These are phyloP conservation scores for Rhynchosporium secalis DNA, from an alignment of 2,329 filamentous ascomycete species.

Conservation along the genomic window DNA sequence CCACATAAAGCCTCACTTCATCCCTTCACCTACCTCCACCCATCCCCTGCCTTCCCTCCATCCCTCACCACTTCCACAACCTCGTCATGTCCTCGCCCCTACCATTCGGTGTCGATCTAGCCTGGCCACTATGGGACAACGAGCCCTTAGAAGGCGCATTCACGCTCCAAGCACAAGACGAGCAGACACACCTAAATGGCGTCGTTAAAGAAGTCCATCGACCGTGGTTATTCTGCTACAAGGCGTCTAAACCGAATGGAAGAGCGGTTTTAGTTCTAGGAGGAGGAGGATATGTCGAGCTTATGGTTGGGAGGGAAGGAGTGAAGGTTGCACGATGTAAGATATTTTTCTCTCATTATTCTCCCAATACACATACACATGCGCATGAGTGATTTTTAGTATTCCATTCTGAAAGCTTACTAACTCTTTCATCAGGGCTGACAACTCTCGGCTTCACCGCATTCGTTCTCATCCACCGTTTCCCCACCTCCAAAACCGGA, in stretches of 20 bases:
- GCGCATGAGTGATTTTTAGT: too few species aligned
- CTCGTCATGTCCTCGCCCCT: not conserved
- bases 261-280: slow-evolving; percentile 9
- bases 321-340: slow-evolving; percentile 11
- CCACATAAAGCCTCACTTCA: too few species aligned
- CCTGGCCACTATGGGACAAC: slow-evolving; percentile 1
- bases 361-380: too few species aligned
- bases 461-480: slow-evolving; percentile 16
- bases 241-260: slow-evolving; percentile 8
- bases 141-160: slow-evolving; percentile 4
- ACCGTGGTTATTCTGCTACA: slow-evolving; percentile 15
- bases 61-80: too few species aligned
- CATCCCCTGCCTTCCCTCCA: too few species aligned
- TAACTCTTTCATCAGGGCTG: not conserved
- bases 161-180: not conserved
- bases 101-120: slow-evolving; percentile 1
- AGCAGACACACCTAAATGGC: slow-evolving; percentile 2
- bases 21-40: too few species aligned
- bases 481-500: slow-evolving; percentile 11
- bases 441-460: slow-evolving; percentile 6
- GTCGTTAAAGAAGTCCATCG: slow-evolving; percentile 10
- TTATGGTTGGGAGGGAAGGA: slow-evolving; percentile 16
- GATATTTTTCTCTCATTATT: not conserved
- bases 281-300: slow-evolving; percentile 16
- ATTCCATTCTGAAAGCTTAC: not conserved